These are phyloP conservation scores for Ascomycota sp. DNA, from an alignment of 2,329 filamentous ascomycete species.

Conservation along the genomic window DNA sequence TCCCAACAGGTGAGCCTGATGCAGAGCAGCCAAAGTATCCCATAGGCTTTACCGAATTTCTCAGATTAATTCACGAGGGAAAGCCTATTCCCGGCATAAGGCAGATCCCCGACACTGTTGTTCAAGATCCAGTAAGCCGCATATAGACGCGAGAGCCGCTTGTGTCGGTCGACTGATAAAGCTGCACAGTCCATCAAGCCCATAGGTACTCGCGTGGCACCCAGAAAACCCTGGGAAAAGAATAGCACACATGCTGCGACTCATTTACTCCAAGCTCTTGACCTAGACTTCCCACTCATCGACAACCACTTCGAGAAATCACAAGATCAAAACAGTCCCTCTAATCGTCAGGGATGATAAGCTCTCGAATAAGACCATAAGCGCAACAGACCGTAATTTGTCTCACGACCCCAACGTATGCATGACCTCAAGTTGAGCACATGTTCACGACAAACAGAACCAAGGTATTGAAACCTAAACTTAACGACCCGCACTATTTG, in stretches of 20 bases:
- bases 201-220: constrained; percentile 24
- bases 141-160: too few relatives aligned
- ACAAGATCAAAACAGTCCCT: too few relatives aligned
- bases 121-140: constrained; percentile 43
- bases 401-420: too few relatives aligned
- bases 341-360: too few relatives aligned
- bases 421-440: too few relatives aligned
- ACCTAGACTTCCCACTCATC: constrained; percentile 16
- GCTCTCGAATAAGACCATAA: too few relatives aligned
- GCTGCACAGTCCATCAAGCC: constrained; percentile 26
- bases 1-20: constrained; percentile 3
- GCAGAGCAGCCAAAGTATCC: constrained; percentile 51
- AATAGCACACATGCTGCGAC: constrained; percentile 10
- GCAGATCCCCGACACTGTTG: constrained; percentile 63
- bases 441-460: too few relatives aligned
- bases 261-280: constrained; percentile 9
- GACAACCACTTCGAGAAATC: too few relatives aligned
- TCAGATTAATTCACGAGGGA: constrained; percentile 65
- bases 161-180: too few relatives aligned
- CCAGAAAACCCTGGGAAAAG: constrained; percentile 62
- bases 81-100: constrained; percentile 73
- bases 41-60: constrained; percentile 64
- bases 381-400: too few relatives aligned
- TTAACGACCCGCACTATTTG: too few relatives aligned
- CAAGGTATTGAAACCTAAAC: too few relatives aligned